Base-by-base conservation (phyloP, 2,329 filamentous ascomycete species). In the Calonectria pauciramosa region DNA sequence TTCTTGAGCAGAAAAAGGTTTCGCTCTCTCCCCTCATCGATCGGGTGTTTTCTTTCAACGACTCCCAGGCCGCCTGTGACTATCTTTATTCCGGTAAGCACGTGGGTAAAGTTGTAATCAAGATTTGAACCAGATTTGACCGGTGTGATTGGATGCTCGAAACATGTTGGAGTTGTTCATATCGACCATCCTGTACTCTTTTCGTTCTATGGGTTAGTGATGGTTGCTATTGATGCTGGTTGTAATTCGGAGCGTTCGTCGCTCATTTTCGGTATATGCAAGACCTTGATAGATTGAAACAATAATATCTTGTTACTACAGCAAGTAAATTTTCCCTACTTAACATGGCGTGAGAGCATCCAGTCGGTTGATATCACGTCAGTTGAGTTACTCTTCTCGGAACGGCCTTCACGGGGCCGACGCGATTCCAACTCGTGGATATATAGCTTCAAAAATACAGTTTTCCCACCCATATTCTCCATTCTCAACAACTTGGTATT, bases 51-150 rank as follows among this genome's bases (percentile, higher is more conserved):
- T 7, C 70, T 2, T 72, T 72, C 28, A 20, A 52, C 23, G 64
- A 72, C 6, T 68, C 70, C 1, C 44, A 38, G 14, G 54, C 52
- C 8, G 70, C 70, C 18, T 72, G 66, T 13, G 54, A 72, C 9
- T 72, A 72, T 54, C 41, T 72, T 14, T 68, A 72, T 26, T 68
- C 70, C 2, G 70, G 70, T 16, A 63, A 34, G 13, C 64, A 72
- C 5, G 32, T 54, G 4, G 70, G 70, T 3, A 72, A 72, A 20
- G 64, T 72, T 20, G 54, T 72, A 1, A 72, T 72, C 18, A 64
- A 41, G 36, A 41, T 63, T 41, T 41, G 8, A 30, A 30, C 10
- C 23, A 11, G 3, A n/a, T 34, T n/a, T 16, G 18, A 34, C 7
- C 3, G 3, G 28, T 63, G 0, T 7, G 7, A 36, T 4, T 23